phyloP scores from a whole-genome alignment of 441 rosid genomes.

The Gossypium schwendimanii region DNA sequence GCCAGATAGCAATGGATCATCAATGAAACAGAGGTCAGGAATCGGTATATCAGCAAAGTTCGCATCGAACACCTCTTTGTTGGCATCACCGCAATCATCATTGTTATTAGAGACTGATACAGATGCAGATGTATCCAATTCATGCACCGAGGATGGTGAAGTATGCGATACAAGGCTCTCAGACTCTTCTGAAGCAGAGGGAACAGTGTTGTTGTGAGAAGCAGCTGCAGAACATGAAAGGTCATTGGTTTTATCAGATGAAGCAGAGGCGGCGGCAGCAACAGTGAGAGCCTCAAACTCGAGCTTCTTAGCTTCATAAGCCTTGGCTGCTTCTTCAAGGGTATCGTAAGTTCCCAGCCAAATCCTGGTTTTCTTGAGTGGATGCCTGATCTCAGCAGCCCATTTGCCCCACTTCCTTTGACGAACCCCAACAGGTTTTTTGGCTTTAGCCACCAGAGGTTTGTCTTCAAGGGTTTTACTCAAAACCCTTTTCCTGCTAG shows the following conservation, averaged over 20 bases:
- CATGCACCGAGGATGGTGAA: conserved; percentile 40
- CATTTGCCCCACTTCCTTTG: conserved; percentile 97
- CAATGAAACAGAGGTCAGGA: conserved; percentile 39
- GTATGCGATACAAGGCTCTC: conserved; percentile 42
- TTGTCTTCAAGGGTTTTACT: conserved; percentile 18
- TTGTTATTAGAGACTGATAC: conserved; percentile 25
- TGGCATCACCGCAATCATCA: not conserved
- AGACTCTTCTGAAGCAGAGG: conserved; percentile 30
- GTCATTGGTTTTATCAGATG: conserved; percentile 29
- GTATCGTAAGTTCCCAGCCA: conserved; percentile 90
- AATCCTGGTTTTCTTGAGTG: conserved; percentile 52
- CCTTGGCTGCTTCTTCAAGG: conserved; percentile 77
- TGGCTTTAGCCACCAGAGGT: conserved; percentile 10
- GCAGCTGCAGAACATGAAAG: conserved; percentile 15
- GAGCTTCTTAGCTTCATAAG: conserved; percentile 57
- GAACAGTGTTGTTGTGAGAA: conserved; percentile 15
- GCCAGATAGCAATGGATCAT: conserved; percentile 32
- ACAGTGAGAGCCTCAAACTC: conserved; percentile 48
- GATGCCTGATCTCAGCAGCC: conserved; percentile 95
- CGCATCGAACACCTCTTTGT: conserved; percentile 21
- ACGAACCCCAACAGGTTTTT: conserved; percentile 64
- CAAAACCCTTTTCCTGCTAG: conserved; percentile 22
- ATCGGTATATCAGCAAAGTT: conserved; percentile 39
- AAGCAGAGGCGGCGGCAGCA: conserved; percentile 8
- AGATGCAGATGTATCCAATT: conserved; percentile 36